These are phyloP conservation scores for Pythium pectinolyticum DNA, from an alignment of 352 stramenopile species.

Conservation along the genomic window DNA sequence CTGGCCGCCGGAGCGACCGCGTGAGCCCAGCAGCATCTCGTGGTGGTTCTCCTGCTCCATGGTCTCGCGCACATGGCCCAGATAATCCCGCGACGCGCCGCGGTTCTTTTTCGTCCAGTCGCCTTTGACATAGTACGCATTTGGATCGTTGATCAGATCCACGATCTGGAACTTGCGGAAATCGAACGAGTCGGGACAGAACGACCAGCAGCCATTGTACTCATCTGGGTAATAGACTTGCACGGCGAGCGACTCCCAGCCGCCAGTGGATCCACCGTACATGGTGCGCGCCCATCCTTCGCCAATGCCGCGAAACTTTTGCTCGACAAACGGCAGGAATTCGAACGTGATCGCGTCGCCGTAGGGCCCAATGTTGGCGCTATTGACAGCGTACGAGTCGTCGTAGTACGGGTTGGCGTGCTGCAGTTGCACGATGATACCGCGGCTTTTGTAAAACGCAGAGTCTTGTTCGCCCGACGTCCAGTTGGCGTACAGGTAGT, in stretches of 20 bases:
- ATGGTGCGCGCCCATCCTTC: constrained; percentile 68
- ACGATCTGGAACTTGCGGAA: constrained; percentile 78
- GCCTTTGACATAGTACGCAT: constrained; percentile 64
- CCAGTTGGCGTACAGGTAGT: constrained; percentile 76
- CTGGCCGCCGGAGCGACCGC: constrained; percentile 64
- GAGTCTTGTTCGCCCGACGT: constrained; percentile 49
- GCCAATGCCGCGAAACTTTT: constrained; percentile 60
- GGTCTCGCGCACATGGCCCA: constrained; percentile 65
- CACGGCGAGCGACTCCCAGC: constrained; percentile 72
- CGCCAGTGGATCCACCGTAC: constrained; percentile 74
- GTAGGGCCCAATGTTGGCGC: constrained; percentile 72
- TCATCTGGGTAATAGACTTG: constrained; percentile 77
- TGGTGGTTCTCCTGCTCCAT: constrained; percentile 81
- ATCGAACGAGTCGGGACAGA: constrained; percentile 75
- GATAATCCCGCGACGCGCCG: constrained; percentile 57
- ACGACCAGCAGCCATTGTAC: constrained; percentile 83
- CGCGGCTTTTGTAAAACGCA: constrained; percentile 59
- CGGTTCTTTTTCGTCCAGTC: constrained; percentile 78
- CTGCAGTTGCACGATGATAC: constrained; percentile 76
- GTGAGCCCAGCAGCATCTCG: constrained; percentile 59
- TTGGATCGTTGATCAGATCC: constrained; percentile 56
- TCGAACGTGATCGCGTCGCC: constrained; percentile 76
- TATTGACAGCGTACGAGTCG: constrained; percentile 78
- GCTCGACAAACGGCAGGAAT: constrained; percentile 67
- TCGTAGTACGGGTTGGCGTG: constrained; percentile 83